Evolutionary conservation across 768 basidiomycete species (phyloP), one percentile per base, ranked within the genome.

Genomic region (Trametes maxima): DNA sequence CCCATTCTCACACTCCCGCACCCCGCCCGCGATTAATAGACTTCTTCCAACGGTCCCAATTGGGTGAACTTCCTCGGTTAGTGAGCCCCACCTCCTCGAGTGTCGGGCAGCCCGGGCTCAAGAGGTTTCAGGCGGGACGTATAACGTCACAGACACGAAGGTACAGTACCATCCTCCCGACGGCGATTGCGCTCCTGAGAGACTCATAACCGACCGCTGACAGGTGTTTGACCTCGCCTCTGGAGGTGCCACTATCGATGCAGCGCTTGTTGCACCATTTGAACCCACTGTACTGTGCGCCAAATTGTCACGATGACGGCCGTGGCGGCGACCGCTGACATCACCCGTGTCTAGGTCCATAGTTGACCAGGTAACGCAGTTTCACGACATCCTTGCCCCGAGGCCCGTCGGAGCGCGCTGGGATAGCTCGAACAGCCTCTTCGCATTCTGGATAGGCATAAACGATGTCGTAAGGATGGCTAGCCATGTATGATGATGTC

Each of bases 31-130:
- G 25, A 33, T 33, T 33, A 33, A 0, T 46, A 87, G 84, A 82
- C 80, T 10, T 83, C 83, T 7, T 84, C 83, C 16, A 84, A 86
- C 68, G 85, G 86, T 17, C 85, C 79, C 0, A 87, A 85, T 68
- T 88, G 85, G 85, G 84, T 85, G 6, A 69, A 80, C 58, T 80
- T 75, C 64, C 74, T 85, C 55, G 75, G 85, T 85, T 57, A 63
- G 74, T 60, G 24, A 40, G 39, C 21, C 22, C 19, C 35, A 48
- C 49, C 28, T 13, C 37, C 44, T 43, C 42, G 51, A 48, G 39
- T 40, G 17, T 19, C 33, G 48, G 16, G 39, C 42, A n/a, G 36
- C 21, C 8, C 25, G 47, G 28, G 51, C 21, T 51, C 57, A 40
- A 17, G 58, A 22, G 12, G 39, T 10, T 21, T 7, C 40, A 83